These are phyloP conservation scores for Gossypium thurberi DNA, from an alignment of 345 rosid genomes.

Conservation along the genomic window DNA sequence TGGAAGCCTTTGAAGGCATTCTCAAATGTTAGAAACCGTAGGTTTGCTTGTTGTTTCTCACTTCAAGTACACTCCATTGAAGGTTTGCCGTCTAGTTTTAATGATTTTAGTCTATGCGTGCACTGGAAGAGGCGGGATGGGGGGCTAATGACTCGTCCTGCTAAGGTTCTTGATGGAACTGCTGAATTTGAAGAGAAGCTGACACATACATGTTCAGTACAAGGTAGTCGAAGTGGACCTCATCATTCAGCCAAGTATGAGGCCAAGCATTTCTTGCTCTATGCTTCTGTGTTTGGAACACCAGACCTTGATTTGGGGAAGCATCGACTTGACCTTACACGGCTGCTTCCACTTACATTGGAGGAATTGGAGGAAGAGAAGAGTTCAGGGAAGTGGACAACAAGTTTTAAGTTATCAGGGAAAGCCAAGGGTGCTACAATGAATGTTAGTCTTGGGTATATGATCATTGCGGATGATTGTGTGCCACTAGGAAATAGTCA, in stretches of 20 bases:
- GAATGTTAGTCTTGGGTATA: constrained; percentile 81
- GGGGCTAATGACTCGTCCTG: constrained; percentile 50
- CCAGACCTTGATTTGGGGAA: constrained; percentile 87
- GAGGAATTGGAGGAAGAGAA: constrained; percentile 94
- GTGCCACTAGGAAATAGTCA: constrained; percentile 32
- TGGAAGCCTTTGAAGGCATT: constrained; percentile 86
- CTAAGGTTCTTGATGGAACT: constrained; percentile 50
- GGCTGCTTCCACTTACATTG: constrained; percentile 80
- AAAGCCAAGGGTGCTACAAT: constrained; percentile 65
- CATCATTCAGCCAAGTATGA: constrained; percentile 91
- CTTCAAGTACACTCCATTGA: constrained; percentile 70
- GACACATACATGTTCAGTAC: constrained; percentile 63
- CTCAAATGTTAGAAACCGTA: constrained; percentile 50
- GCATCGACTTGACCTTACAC: constrained; percentile 90
- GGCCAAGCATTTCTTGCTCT: constrained; percentile 86
- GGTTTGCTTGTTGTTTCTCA: constrained; percentile 74
- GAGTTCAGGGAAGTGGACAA: constrained; percentile 87
- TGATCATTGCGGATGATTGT: constrained; percentile 49
- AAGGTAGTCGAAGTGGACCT: constrained; percentile 79
- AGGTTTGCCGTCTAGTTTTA: constrained; percentile 51
- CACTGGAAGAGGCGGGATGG: constrained; percentile 92
- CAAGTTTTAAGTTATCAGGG: constrained; percentile 78
- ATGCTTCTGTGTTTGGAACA: constrained; percentile 45
- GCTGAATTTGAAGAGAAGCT: constrained; percentile 71
- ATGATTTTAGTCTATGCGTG: constrained; percentile 53